These are phyloP conservation scores for Gypsophila paniculata DNA, from an alignment of 179 eudicot genomes.

Conservation along the genomic window DNA sequence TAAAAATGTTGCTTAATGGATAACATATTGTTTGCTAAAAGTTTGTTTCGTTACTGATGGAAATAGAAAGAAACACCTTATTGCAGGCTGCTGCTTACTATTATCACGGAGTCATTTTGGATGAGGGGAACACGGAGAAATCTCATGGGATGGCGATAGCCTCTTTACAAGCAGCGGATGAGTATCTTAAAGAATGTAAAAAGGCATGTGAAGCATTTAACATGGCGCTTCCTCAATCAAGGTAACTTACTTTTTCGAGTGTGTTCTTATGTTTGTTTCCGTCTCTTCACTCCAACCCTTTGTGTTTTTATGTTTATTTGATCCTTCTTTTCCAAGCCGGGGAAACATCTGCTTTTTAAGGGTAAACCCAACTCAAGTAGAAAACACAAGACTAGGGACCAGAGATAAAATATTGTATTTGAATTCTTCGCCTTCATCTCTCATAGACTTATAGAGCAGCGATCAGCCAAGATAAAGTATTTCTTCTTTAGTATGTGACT, in stretches of 20 bases:
- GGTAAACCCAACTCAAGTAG: neutral
- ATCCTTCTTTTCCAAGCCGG: neutral
- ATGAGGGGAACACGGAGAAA: constrained; percentile 97
- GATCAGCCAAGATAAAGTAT: neutral
- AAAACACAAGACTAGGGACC: neutral
- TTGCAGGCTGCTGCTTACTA: constrained; percentile 92
- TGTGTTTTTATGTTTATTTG: neutral
- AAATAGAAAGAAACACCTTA: constrained; percentile 3
- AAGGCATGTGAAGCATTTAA: constrained; percentile 83
- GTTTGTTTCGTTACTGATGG: constrained; percentile 9
- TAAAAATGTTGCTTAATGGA: constrained; percentile 7
- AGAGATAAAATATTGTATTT: neutral
- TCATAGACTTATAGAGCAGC: neutral
- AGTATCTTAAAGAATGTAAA: constrained; percentile 94
- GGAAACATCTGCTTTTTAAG: neutral
- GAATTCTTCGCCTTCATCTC: neutral
- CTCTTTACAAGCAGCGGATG: constrained; percentile 96
- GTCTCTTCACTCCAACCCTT: neutral
- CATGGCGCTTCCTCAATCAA: constrained; percentile 64
- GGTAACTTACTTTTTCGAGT: constrained; percentile 39
- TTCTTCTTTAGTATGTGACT: neutral
- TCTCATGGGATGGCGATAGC: constrained; percentile 98
- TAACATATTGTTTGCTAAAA: neutral
- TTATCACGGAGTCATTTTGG: constrained; percentile 94
- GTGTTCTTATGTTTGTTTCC: neutral